These are phyloP conservation scores for Adenanthera pavonina DNA, from an alignment of 306 rosid species.

Conservation along the genomic window DNA sequence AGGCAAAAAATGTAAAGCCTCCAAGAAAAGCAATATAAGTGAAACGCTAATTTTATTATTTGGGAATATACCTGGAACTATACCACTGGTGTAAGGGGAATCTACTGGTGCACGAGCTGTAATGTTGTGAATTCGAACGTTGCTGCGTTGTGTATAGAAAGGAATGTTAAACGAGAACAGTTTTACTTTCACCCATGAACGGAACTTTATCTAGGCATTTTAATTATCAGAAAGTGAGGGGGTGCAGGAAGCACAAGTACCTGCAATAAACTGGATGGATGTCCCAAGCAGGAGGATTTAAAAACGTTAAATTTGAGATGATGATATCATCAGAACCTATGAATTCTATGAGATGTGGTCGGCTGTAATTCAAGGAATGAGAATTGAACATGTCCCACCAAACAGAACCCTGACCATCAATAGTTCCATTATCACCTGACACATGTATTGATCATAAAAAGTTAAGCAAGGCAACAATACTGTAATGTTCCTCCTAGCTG, in stretches of 20 bases:
- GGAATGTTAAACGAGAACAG: neutral
- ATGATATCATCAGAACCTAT: slow-evolving; percentile 48
- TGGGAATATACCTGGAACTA: slow-evolving; percentile 64
- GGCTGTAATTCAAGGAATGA: slow-evolving; percentile 59
- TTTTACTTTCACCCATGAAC: neutral
- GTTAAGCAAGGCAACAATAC: slow-evolving; percentile 17
- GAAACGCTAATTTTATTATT: neutral
- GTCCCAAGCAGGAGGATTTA: slow-evolving; percentile 72
- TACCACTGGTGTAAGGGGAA: slow-evolving; percentile 68
- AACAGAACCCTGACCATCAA: slow-evolving; percentile 73
- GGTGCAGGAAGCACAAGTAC: slow-evolving; percentile 32
- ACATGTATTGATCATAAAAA: slow-evolving; percentile 21
- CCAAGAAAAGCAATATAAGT: neutral
- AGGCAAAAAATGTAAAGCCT: neutral
- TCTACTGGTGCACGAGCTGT: slow-evolving; percentile 55
- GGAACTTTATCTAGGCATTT: neutral
- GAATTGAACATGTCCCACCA: slow-evolving; percentile 67
- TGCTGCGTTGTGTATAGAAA: slow-evolving; percentile 45
- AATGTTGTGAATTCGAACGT: slow-evolving; percentile 57
- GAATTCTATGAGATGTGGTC: slow-evolving; percentile 73
- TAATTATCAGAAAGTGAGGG: too few relatives aligned
- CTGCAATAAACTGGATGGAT: slow-evolving; percentile 82
- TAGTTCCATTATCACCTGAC: slow-evolving; percentile 72
- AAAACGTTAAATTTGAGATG: slow-evolving; percentile 67
- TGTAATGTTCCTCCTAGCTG: neutral